Base-by-base conservation (phyloP, 169 alveolate genomes). In the Plasmodium cynomolgi region DNA sequence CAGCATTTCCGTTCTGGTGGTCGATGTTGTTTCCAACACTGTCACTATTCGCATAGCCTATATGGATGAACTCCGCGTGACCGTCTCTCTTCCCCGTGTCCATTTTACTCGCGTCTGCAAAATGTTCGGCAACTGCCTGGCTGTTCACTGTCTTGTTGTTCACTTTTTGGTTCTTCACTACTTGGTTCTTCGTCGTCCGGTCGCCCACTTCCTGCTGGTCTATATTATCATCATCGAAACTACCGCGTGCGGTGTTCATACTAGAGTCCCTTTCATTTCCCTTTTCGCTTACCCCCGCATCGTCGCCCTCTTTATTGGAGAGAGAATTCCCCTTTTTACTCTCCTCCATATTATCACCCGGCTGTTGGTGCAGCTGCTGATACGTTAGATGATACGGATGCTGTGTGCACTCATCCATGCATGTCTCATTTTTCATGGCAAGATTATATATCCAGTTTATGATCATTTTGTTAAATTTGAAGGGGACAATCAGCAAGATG, bases 401-500 rank as follows among this genome's bases (percentile, higher is more conserved):
- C 44, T 33, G 20, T 75, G 29, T 50, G 62, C 62, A 13, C 23
- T 50, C 81, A 26, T 79, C 26, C 56, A 54, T 56, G 15, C 9
- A 29, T 2, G 37, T 54, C 33, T 84, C 54, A 37, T 72, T 84
- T 31, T 86, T 41, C n/a, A 29, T 54, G 31, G 26, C 56, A n/a
- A 13, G 7, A 11, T 86, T 41, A 44, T 37, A 56, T 37, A 86
- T 34, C 33, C 23, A 86, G 17, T 75, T 86, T 17, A 56, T 58
- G 17, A 86, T 47, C 68, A 26, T 75, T 29, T 86, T 54, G 44
- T 73, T 86, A 77, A 86, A 86, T 50, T 37, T 33, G 44, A 86
- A 86, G 23, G 93, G 93, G 7, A 86, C 93, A 44, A 71, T 50
- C 6, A 86, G 50, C 44, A 86, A 26, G 41, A 86, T 86, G 81